These are phyloP conservation scores for Claviceps sp. DNA, from an alignment of 2,329 filamentous ascomycete genomes.

Conservation along the genomic window DNA sequence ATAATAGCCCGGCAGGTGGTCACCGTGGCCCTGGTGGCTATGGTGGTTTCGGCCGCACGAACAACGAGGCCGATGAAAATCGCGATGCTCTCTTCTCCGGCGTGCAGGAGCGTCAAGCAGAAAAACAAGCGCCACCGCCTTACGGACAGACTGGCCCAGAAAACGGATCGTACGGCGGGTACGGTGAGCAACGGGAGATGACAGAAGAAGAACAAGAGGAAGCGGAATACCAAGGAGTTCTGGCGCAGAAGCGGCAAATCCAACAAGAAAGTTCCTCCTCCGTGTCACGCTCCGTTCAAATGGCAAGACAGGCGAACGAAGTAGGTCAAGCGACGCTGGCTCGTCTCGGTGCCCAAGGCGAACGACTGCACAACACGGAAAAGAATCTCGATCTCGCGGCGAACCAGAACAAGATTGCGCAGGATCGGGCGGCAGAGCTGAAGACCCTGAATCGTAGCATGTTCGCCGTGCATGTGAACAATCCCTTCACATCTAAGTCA, in stretches of 20 bases:
- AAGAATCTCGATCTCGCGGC: slow-evolving; percentile 67
- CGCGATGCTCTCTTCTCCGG: slow-evolving; percentile 51
- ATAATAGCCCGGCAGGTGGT: slow-evolving; percentile 16
- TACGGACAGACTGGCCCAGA: slow-evolving; percentile 15
- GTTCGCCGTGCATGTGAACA: slow-evolving; percentile 72
- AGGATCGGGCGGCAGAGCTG: slow-evolving; percentile 70
- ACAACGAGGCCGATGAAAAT: slow-evolving; percentile 34
- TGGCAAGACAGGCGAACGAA: slow-evolving; percentile 30
- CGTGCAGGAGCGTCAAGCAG: slow-evolving; percentile 35
- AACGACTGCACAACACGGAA: slow-evolving; percentile 71
- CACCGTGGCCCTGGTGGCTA: slow-evolving; percentile 43
- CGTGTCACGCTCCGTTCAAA: slow-evolving; percentile 25
- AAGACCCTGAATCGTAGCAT: slow-evolving; percentile 81
- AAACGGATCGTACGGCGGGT: slow-evolving; percentile 32
- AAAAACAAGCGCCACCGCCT: slow-evolving; percentile 18
- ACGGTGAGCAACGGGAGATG: slow-evolving; percentile 60
- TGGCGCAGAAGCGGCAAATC: slow-evolving; percentile 46
- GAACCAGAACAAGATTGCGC: slow-evolving; percentile 62
- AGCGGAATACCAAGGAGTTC: slow-evolving; percentile 51
- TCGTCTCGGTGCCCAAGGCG: slow-evolving; percentile 63
- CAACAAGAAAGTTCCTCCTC: slow-evolving; percentile 56
- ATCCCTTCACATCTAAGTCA: slow-evolving; percentile 61
- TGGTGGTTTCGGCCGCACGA: slow-evolving; percentile 40
- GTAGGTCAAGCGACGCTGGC: slow-evolving; percentile 59
- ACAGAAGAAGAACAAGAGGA: slow-evolving; percentile 70